Evolutionary conservation across 2,329 filamentous ascomycete species (phyloP).

Genomic region (Aspergillus pseudotamarii): DNA sequence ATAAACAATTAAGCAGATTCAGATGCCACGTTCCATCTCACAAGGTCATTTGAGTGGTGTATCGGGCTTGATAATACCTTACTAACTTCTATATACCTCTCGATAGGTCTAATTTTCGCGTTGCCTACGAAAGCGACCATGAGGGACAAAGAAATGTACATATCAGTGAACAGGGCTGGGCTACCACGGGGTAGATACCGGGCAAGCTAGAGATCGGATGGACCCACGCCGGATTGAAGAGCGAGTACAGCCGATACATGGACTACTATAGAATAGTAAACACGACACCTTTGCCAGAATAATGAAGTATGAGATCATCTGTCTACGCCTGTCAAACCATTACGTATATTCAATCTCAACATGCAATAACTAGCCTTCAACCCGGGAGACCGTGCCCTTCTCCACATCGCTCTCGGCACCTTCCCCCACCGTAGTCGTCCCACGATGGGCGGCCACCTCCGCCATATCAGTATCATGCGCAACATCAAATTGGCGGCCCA

Average conservation of each 20-base stretch:
- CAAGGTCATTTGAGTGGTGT: neutral
- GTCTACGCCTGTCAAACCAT: neutral
- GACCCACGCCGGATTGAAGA: no score
- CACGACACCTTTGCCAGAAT: neutral
- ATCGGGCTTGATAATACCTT: no score
- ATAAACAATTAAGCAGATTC: constrained; percentile 10
- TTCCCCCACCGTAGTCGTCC: constrained; percentile 13
- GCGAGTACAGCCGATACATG: neutral
- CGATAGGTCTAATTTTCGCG: neutral
- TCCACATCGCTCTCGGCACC: constrained; percentile 33
- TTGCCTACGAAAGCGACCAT: neutral
- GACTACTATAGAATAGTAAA: neutral
- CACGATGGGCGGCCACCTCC: constrained; percentile 43
- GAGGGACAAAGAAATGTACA: neutral
- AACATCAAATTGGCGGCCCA: constrained; percentile 51
- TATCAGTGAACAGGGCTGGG: neutral
- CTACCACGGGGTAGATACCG: neutral
- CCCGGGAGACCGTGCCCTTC: constrained; percentile 23
- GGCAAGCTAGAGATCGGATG: neutral
- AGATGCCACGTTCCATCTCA: neutral
- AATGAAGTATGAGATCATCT: neutral
- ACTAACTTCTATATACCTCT: neutral
- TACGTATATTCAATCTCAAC: neutral
- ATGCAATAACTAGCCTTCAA: neutral
- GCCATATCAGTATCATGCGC: constrained; percentile 51